Conservation (phyloP, 2,329 filamentous ascomycete genomes). For the Diaporthe citrichinensis region DNA sequence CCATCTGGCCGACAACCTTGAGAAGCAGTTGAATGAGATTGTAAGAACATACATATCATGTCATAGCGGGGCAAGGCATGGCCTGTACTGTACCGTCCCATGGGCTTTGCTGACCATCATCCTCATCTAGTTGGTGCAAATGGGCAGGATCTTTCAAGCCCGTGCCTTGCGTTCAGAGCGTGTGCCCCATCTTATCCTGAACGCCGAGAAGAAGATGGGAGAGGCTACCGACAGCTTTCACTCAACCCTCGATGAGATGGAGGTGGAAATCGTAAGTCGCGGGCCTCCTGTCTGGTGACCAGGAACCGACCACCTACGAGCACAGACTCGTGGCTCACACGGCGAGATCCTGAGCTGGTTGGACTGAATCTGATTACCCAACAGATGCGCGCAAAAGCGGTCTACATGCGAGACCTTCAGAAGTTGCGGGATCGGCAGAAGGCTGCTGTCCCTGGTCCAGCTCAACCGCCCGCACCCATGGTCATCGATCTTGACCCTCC, state of each 20-base stretch:
- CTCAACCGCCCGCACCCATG: slow-evolving; percentile 41
- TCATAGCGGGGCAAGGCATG: no score
- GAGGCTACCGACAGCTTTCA: slow-evolving; percentile 40
- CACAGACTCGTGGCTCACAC: not conserved
- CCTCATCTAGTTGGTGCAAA: slow-evolving; percentile 39
- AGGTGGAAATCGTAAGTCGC: slow-evolving; percentile 41
- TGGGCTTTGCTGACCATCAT: slow-evolving; percentile 11
- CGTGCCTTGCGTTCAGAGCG: slow-evolving; percentile 32
- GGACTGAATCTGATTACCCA: slow-evolving; percentile 16
- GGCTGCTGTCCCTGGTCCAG: slow-evolving; percentile 24
- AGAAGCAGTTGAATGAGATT: slow-evolving; percentile 38
- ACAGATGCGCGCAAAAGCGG: slow-evolving; percentile 40
- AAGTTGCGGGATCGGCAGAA: slow-evolving; percentile 36
- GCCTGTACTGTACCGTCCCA: not conserved
- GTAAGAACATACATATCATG: slow-evolving; percentile 18
- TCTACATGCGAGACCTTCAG: slow-evolving; percentile 40
- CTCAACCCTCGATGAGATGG: slow-evolving; percentile 41
- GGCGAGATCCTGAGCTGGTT: not conserved
- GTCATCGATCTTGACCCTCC: slow-evolving; percentile 39
- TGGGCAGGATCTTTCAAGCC: slow-evolving; percentile 39
- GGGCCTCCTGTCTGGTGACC: not conserved
- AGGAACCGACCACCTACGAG: no score
- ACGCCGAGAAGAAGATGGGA: slow-evolving; percentile 40
- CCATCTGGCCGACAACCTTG: slow-evolving; percentile 40
- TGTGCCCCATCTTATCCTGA: slow-evolving; percentile 32